Base-by-base conservation (phyloP, 164 flowering plant species). In the Vitis cinerea region DNA sequence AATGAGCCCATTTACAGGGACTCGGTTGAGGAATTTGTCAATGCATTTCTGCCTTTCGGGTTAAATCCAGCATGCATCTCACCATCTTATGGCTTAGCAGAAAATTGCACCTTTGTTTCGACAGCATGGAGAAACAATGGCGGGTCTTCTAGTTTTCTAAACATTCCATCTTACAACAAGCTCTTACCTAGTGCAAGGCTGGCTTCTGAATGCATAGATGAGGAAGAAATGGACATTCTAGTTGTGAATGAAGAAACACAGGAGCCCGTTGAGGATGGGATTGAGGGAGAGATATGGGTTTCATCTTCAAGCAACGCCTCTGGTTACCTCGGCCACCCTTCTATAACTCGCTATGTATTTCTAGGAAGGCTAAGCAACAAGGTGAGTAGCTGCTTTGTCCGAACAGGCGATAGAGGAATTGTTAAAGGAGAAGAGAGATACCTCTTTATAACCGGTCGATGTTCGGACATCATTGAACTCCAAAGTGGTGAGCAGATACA, bases 31-130 rank as follows among this genome's bases (percentile, higher is more conserved):
- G 86, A 84, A 48, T 90, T 88, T 59, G 72, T 88, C 1, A 11
- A 61, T 27, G 74, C 74, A 8, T 88, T 88, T 53, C 50, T 52
- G 29, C 68, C 71, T 2, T 75, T 80, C 16, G 89, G 88, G 30
- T 67, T 86, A 53, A 75, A 74, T 55, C 82, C 87, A 2, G 69
- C 78, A 0, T 73, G 79, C 15, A 77, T 90, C 19, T 79, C 89
- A 29, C 91, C 93, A 16, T 87, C 96, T 44, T 90, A 90, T 56
- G 93, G 93, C 54, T 72, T 88, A 54, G 96, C 96, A 4, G 93
- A 90, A 80, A 90, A 87, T 63, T 83, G 96, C 75, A 90, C 91
- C 4, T 90, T 87, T 74, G 93, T 90, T 66, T 90, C 88, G 0
- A 90, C 96, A 0, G 77, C 96, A 6, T 90, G 93, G 90, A 84